phyloP scores from a whole-genome alignment of 163 green algal genomes.

The Smithsoniella earleae region DNA sequence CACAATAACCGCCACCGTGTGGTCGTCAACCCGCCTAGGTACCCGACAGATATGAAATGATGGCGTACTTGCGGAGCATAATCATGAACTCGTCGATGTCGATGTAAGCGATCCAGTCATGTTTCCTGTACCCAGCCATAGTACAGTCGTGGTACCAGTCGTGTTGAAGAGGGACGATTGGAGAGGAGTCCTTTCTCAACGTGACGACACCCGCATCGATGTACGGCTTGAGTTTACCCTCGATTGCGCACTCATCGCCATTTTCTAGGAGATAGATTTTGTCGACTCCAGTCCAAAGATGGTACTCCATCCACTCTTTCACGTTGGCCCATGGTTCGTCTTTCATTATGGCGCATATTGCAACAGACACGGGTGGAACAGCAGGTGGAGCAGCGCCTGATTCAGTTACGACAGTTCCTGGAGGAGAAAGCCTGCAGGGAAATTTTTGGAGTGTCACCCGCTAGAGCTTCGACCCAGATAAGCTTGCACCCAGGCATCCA shows the following conservation, averaged over 20 bases:
- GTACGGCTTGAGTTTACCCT: background rate
- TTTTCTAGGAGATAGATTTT: background rate
- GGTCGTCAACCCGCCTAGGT: too few species aligned
- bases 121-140: background rate
- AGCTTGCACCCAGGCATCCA: too few species aligned
- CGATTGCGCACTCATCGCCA: background rate
- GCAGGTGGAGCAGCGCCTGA: too few species aligned
- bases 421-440: too few species aligned
- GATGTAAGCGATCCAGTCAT: constrained; percentile 8
- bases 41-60: too few species aligned
- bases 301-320: constrained; percentile 3
- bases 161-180: background rate
- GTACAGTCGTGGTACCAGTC: constrained; percentile 1
- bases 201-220: background rate
- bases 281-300: background rate
- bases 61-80: too few species aligned
- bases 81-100: constrained; percentile 25
- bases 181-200: background rate
- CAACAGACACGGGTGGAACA: too few species aligned
- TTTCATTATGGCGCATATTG: constrained; percentile 19
- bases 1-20: too few species aligned
- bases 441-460: too few species aligned
- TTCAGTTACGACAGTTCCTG: too few species aligned
- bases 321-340: background rate
- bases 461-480: too few species aligned